Base-by-base conservation (phyloP, 2,329 filamentous ascomycete genomes). In the Hymenoscyphus fructigenus region DNA sequence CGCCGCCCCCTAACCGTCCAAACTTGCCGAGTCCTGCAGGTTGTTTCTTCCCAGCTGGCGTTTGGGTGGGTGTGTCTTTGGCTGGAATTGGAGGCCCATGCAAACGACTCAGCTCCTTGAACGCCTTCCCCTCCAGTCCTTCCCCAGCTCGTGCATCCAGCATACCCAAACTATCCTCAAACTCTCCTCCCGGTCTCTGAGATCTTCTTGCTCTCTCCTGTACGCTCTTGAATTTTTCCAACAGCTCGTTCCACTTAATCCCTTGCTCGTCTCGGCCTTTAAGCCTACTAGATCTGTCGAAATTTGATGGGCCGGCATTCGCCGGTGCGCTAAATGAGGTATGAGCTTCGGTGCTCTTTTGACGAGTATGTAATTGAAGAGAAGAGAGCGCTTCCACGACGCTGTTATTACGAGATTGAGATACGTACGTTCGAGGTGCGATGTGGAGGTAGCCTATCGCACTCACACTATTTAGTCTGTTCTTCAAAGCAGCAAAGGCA, bases 381-480 rank as follows among this genome's bases (percentile, higher is more conserved):
- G 67, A 71, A 68, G 73, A 74, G 67, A 75, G 64, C 44, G 72
- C 67, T 55, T 76, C 73, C 41, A 72, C 69, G 55, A 76, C 71
- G 74, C 68, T 73, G 67, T 70, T 75, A 70, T 67, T 75, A 75
- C 73, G 73, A 75, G 73, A 75, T 69, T 70, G 70, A 68, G 69
- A 69, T 75, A 88, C 88, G 79, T 88, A 95, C 91, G 86, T 84
- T 84, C 91, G 82, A 36, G 87, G 91, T 68, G 89, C 88, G 70
- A 91, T 90, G 75, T 98, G 94, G 67, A 99, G 82, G 77, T 97
- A 96, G 55, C 94, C 95, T 76, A 99, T 98, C 61, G 95, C 93
- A 80, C 92, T 96, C 70, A 99, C 95, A 78, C 92, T 97, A 78
- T 98, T 98, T 60, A 99, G 84, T 53, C 95, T 88, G 75, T 99